phyloP scores from a whole-genome alignment of 192 early-diverging fungal species.

The Dissophora globulifera region DNA sequence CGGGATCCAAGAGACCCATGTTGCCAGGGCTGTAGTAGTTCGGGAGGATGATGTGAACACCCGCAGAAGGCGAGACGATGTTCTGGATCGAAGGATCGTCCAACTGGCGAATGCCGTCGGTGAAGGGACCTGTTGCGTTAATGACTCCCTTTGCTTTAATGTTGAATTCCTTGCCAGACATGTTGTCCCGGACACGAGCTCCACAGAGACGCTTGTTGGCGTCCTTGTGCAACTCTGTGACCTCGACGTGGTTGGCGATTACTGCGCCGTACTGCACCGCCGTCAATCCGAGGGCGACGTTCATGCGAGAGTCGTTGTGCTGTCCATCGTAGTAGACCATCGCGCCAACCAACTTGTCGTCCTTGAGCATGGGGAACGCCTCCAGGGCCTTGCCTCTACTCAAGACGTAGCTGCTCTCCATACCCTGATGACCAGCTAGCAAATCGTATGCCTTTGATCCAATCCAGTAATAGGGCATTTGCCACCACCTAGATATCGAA shows the following conservation, averaged over 20 bases:
- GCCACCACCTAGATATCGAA: conserved; percentile 81
- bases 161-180: conserved; percentile 89
- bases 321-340: conserved; percentile 98
- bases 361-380: conserved; percentile 95
- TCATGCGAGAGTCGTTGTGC: conserved; percentile 98
- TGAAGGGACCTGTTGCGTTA: conserved; percentile 89
- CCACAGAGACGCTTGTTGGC: conserved; percentile 75
- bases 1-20: conserved; percentile 96
- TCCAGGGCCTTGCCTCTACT: conserved; percentile 88
- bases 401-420: conserved; percentile 87
- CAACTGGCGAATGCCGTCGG: conserved; percentile 90
- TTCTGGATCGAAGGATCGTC: conserved; percentile 79
- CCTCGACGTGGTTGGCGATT: conserved; percentile 94
- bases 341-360: conserved; percentile 89
- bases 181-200: conserved; percentile 81
- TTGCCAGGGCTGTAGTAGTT: conserved; percentile 94
- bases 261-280: conserved; percentile 91
- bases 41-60: conserved; percentile 94
- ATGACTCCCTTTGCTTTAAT: conserved; percentile 93
- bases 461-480: conserved; percentile 95
- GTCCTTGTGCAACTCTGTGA: conserved; percentile 81
- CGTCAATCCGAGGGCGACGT: conserved; percentile 91
- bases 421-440: conserved; percentile 85
- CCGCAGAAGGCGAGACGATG: conserved; percentile 93
- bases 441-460: conserved; percentile 94